Percentiles rank a stretch among this genome's conserved stretches.
Evolutionary conservation across 768 basidiomycete genomes (phyloP).

Genomic region (Crucibulum laeve): DNA sequence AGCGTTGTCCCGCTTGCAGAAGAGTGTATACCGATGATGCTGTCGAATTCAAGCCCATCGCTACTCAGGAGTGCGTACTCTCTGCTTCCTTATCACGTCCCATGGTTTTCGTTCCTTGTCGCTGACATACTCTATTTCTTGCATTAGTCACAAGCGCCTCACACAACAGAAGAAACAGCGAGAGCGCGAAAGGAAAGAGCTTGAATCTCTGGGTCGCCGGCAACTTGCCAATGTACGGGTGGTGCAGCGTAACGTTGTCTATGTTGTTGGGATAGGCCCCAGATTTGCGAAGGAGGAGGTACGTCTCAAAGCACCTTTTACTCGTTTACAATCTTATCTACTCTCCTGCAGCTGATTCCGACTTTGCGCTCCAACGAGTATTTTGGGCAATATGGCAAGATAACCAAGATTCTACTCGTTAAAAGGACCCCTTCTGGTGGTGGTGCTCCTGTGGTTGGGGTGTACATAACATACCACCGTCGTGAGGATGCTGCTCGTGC

Average conservation of each 20-base stretch:
- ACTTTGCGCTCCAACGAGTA: conserved; percentile 93
- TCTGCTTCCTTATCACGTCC: conserved; percentile 9
- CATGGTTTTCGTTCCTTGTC: conserved; percentile 9
- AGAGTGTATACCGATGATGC: conserved; percentile 88
- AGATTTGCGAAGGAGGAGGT: conserved; percentile 97
- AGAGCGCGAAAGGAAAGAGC: conserved; percentile 93
- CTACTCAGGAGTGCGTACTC: conserved; percentile 84
- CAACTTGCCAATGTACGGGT: conserved; percentile 91
- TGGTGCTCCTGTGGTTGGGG: conserved; percentile 74
- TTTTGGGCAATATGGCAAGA: conserved; percentile 98
- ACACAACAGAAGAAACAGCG: conserved; percentile 93
- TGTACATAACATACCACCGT: conserved; percentile 94
- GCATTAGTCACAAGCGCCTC: conserved; percentile 82
- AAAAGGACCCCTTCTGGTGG: conserved; percentile 81
- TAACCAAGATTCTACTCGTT: conserved; percentile 89
- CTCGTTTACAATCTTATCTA: conserved; percentile 4
- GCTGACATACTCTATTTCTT: not conserved
- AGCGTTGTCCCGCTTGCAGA: conserved; percentile 95
- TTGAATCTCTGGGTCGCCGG: conserved; percentile 79
- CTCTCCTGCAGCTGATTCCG: conserved; percentile 67
- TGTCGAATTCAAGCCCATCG: conserved; percentile 93
- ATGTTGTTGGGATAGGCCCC: conserved; percentile 92
- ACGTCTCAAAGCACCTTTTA: conserved; percentile 23
- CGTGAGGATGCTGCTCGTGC: conserved; percentile 93
- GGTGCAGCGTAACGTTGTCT: conserved; percentile 94